Evolutionary conservation across 2,329 filamentous ascomycete species (phyloP), one percentile per base, ranked within the genome.

Genomic region (Ophiocordyceps camponoti-rufipedis): DNA sequence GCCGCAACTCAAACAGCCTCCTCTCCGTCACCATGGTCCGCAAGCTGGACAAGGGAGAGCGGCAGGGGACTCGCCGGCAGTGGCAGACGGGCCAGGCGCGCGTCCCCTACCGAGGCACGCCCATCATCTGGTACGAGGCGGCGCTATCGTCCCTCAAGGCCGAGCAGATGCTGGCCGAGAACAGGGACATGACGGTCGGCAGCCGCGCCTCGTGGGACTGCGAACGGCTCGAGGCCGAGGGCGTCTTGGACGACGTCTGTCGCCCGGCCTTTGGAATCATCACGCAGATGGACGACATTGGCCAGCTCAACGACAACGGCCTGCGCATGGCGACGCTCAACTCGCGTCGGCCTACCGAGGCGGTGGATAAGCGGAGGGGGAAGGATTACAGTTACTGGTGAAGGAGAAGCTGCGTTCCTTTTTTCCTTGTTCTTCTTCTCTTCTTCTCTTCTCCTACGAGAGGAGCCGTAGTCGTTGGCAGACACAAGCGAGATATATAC

Each of bases 271-370:
- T 62, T 6, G 49, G 46, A 2, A 59, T 62, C 54, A 47, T 62
- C 11, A 45, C 49, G 1, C 48, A 52, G n/a, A 59, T 62, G 56
- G 59, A 62, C 45, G 38, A 47, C 0, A 49, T 62, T 12, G 61
- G 61, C 1, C 32, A 42, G 4, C 50, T 47, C 2, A 62, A 62
- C 33, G 45, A 54, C 32, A 58, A 59, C 28, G 50, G 48, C 0
- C 48, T 54, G 39, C 47, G 31, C 16, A 38, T 28, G 11, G 31
- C 28, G 28, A 23, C 10, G 8, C 16, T 31, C 3, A 11, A 41
- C 5, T 13, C 11, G 8, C 44, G 47, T 13, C 39, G 33, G 4
- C 41, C 47, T 23, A 44, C 47, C 5, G 13, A 16, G 14, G 44
- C 38, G 12, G 46, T 44, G 28, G 19, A 12, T n/a, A 28, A 11